Base-by-base conservation (phyloP, 2,329 filamentous ascomycete species). In the Talaromyces funiculosus region DNA sequence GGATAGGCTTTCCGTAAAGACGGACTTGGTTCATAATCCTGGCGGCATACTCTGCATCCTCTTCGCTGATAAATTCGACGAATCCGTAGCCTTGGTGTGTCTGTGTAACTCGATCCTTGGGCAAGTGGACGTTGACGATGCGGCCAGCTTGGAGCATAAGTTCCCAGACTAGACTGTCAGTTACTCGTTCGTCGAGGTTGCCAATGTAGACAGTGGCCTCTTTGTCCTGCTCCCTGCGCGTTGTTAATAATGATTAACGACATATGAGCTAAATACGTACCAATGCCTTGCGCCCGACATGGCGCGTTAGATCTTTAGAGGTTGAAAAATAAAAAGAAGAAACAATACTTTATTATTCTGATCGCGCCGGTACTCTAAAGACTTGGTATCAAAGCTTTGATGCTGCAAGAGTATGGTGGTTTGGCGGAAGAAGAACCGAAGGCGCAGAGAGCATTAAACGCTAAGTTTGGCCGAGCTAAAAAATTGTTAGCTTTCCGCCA, bases 41-140 rank as follows among this genome's bases (percentile, higher is more conserved):
- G 68, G 92, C 90, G 22, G 94, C 93, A 79, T 99, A 99, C 74
- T 97, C 94, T 69, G 94, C 94, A 75, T 97, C 94, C 71, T 92
- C 87, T 73, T 96, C 92, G 67, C 89, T 92, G 72, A 92, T 93
- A 76, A 97, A 99, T 77, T 99, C 94, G 76, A 99, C 94, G 77
- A 99, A 99, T 69, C 94, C 94, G 81, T 97, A 99, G 68, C 94
- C 94, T 78, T 97, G 94, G 76, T 99, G 94, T 61, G 88, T 89
- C 72, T 97, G 92, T 51, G 94, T 97, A 68, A 99, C 94, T 75
- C 94, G 90, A 77, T 99, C 94, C 81, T 97, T 96, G 60, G 94
- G 94, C 72, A 99, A 87, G 78, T 99, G 94, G 65, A 99, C 93
- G 77, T 97, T 97, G 72, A 96, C 90, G 69, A 99, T 95, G 68